These are phyloP conservation scores for Lomentospora prolificans DNA, from an alignment of 2,329 filamentous ascomycete species.

Conservation along the genomic window DNA sequence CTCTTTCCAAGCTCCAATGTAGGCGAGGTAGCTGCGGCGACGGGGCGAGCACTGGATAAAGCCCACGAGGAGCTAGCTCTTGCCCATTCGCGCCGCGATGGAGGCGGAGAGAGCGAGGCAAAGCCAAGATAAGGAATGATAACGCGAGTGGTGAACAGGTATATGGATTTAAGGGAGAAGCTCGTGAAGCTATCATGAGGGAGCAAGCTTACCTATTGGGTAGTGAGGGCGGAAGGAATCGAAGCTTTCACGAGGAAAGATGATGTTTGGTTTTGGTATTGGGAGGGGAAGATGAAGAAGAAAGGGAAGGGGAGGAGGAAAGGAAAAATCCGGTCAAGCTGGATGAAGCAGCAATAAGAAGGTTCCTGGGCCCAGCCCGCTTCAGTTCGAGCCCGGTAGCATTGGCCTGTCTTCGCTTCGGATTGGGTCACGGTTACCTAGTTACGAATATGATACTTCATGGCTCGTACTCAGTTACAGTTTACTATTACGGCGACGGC, in stretches of 20 bases:
- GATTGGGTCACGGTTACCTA: constrained; percentile 3
- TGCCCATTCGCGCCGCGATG: too few species aligned
- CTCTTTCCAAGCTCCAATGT: constrained; percentile 6
- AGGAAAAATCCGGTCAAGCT: background rate
- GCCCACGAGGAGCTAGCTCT: too few species aligned
- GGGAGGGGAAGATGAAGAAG: background rate
- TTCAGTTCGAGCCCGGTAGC: background rate
- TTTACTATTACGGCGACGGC: too few species aligned
- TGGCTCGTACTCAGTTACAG: background rate
- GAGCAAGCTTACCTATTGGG: background rate
- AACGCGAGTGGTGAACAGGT: background rate
- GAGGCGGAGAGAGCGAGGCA: too few species aligned
- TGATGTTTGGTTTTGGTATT: background rate
- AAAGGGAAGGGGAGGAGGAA: background rate
- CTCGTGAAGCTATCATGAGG: background rate
- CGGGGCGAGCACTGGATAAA: too few species aligned
- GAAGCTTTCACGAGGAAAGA: background rate
- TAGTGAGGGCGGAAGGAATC: background rate
- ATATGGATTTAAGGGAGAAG: background rate
- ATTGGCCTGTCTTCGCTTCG: background rate
- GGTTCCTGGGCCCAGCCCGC: too few species aligned
- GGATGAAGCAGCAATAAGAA: background rate
- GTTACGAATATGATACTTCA: background rate
- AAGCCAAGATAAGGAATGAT: too few species aligned
- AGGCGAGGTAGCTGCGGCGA: constrained; percentile 7